Percentiles rank a stretch among this genome's conserved stretches.
Evolutionary conservation across 768 basidiomycete genomes (phyloP).

Genomic region (Macrolepiota albuminosa): DNA sequence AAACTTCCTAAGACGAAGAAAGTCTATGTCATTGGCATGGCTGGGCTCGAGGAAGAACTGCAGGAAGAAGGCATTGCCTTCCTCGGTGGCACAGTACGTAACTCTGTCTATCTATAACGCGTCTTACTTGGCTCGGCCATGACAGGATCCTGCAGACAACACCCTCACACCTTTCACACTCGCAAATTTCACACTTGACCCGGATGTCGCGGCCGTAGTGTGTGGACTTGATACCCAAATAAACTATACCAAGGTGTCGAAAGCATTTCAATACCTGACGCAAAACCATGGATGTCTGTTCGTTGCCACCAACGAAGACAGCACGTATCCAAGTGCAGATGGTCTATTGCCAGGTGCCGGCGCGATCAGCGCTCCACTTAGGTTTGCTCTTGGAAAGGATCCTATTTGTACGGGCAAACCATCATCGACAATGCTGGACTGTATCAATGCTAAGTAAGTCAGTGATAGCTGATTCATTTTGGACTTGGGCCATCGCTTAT

Average conservation of each 20-base stretch:
- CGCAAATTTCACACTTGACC: slow-evolving; percentile 69
- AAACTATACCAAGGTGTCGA: slow-evolving; percentile 93
- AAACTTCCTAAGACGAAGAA: slow-evolving; percentile 88
- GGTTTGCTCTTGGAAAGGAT: slow-evolving; percentile 61
- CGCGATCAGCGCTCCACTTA: slow-evolving; percentile 76
- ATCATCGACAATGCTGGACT: slow-evolving; percentile 87
- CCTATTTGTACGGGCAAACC: slow-evolving; percentile 89
- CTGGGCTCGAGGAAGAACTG: slow-evolving; percentile 90
- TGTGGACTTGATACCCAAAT: slow-evolving; percentile 85
- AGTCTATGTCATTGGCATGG: slow-evolving; percentile 93
- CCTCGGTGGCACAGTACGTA: slow-evolving; percentile 79
- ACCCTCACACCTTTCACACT: slow-evolving; percentile 66
- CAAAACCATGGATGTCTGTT: slow-evolving; percentile 79
- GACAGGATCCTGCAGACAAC: slow-evolving; percentile 80
- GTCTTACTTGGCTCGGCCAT: not conserved
- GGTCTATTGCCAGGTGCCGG: slow-evolving; percentile 83
- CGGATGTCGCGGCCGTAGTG: slow-evolving; percentile 85
- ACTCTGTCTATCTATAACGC: not conserved
- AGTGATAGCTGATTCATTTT: slow-evolving; percentile 11
- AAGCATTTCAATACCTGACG: slow-evolving; percentile 86
- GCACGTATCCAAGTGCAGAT: slow-evolving; percentile 77
- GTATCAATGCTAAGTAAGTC: slow-evolving; percentile 71
- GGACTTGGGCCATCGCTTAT: not conserved
- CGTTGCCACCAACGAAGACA: slow-evolving; percentile 89
- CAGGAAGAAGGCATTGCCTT: slow-evolving; percentile 77